These are phyloP conservation scores for Atkinsonella texensis DNA, from an alignment of 2,329 filamentous ascomycete genomes.

Conservation along the genomic window DNA sequence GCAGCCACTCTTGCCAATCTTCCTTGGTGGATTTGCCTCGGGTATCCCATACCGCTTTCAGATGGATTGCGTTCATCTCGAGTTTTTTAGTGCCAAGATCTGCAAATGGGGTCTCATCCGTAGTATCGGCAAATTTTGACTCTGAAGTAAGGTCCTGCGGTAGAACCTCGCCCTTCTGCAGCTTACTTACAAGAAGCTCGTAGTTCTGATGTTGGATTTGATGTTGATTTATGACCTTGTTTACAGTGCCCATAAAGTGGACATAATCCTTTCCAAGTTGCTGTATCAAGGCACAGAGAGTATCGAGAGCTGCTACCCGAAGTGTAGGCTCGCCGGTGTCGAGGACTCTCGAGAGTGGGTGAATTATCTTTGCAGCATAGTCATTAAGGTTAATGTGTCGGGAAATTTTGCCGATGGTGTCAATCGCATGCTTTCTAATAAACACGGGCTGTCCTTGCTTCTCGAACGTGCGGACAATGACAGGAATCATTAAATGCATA, in stretches of 20 bases:
- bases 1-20: slow-evolving; percentile 99
- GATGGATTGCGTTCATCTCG: slow-evolving; percentile 92
- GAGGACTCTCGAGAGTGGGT: slow-evolving; percentile 77
- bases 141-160: slow-evolving; percentile 89
- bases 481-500: slow-evolving; percentile 96
- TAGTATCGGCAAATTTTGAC: slow-evolving; percentile 62
- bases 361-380: slow-evolving; percentile 91
- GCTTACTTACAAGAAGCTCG: slow-evolving; percentile 78
- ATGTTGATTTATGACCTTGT: slow-evolving; percentile 68
- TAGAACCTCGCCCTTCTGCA: slow-evolving; percentile 89
- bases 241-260: slow-evolving; percentile 87
- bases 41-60: slow-evolving; percentile 95
- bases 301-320: slow-evolving; percentile 77
- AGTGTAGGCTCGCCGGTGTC: slow-evolving; percentile 59
- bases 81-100: slow-evolving; percentile 88
- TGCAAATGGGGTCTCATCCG: slow-evolving; percentile 69
- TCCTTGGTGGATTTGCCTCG: slow-evolving; percentile 94
- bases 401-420: slow-evolving; percentile 87
- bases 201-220: slow-evolving; percentile 87
- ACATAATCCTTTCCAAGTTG: slow-evolving; percentile 92
- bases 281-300: slow-evolving; percentile 86
- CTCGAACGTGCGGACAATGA: slow-evolving; percentile 90
- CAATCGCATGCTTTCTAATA: slow-evolving; percentile 79
- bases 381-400: slow-evolving; percentile 96
- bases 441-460: slow-evolving; percentile 69